Evolutionary conservation across 2,329 filamentous ascomycete genomes (phyloP).

Genomic region (Waltergamsia citrina): DNA sequence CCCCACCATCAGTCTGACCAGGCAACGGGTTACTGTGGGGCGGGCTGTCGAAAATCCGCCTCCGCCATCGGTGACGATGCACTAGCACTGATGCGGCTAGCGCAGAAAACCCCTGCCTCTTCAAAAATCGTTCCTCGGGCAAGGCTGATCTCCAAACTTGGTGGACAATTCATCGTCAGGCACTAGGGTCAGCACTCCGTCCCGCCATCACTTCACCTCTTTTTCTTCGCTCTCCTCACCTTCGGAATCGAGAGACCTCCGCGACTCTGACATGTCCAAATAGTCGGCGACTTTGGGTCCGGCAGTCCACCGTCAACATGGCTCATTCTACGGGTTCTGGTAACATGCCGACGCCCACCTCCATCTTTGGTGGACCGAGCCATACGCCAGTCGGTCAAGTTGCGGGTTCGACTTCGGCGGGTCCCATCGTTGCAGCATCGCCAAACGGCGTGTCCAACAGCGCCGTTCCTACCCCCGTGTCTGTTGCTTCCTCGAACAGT

Average conservation of each 20-base stretch:
- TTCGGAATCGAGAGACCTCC: background rate
- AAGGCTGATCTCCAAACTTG: background rate
- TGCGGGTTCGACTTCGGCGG: background rate
- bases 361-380: conserved; percentile 7
- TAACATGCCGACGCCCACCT: conserved; percentile 1
- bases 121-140: too few species aligned
- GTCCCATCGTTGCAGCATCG: too few species aligned
- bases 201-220: too few species aligned
- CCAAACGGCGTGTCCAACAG: too few species aligned
- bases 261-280: background rate
- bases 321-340: conserved; percentile 3
- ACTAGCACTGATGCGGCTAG: background rate
- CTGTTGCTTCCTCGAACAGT: conserved; percentile 44
- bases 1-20: conserved; percentile 22
- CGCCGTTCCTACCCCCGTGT: conserved; percentile 6
- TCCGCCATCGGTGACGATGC: conserved; percentile 8
- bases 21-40: conserved; percentile 19
- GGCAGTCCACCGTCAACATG: conserved; percentile 1
- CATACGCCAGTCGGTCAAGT: conserved; percentile 9
- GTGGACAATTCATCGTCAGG: background rate
- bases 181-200: too few species aligned
- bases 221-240: too few species aligned
- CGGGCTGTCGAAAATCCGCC: conserved; percentile 10
- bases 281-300: background rate
- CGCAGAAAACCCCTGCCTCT: background rate